Conservation (phyloP, 345 rosid genomes). For the Ricinus communis region DNA sequence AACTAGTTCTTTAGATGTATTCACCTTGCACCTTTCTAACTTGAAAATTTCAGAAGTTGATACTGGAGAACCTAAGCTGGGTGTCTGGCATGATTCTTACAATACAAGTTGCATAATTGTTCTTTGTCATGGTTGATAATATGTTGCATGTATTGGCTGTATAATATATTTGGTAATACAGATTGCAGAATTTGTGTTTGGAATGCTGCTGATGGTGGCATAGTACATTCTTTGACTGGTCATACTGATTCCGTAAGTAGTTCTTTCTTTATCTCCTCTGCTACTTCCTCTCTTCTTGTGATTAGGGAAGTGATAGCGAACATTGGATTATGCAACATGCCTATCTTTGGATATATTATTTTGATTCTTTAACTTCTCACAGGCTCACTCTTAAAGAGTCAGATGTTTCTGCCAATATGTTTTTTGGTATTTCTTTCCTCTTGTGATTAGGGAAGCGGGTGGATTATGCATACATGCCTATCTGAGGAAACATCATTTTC, state of each 20-base stretch:
- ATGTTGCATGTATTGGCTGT: constrained; percentile 18
- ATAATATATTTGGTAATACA: constrained; percentile 35
- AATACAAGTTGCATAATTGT: neutral
- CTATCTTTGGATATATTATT: neutral
- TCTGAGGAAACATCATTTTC: neutral
- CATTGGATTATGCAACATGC: neutral
- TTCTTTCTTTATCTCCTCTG: constrained; percentile 4
- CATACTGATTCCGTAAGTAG: constrained; percentile 90
- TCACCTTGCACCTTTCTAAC: neutral
- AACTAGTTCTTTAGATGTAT: neutral
- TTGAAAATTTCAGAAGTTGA: neutral
- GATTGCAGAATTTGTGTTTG: constrained; percentile 99
- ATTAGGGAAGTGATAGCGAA: neutral
- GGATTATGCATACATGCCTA: neutral
- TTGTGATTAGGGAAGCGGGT: neutral
- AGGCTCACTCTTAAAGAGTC: too few species aligned
- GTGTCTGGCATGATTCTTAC: neutral
- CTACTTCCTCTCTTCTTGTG: neutral
- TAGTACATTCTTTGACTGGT: constrained; percentile 96
- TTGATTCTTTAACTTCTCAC: neutral
- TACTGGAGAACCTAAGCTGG: neutral
- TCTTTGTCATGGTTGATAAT: neutral
- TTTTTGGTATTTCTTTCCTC: too few species aligned
- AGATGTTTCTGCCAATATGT: too few species aligned
- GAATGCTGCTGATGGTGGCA: constrained; percentile 97